Percentiles rank a stretch among this genome's conserved stretches.
Evolutionary conservation across 208 protist genomes (phyloP).

Genomic region (Phytomonas sp.): DNA sequence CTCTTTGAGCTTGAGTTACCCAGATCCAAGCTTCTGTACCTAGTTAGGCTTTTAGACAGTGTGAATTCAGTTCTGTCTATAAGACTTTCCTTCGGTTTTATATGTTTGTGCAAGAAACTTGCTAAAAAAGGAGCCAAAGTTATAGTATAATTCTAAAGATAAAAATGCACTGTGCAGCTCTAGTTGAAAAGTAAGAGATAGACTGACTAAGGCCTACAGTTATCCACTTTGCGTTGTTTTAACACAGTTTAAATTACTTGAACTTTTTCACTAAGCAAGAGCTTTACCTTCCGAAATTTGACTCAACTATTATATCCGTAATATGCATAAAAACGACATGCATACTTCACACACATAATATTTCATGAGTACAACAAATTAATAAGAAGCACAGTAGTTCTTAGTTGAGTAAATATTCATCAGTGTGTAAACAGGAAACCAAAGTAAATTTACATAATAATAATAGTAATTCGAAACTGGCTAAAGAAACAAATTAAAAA

Average conservation of each 20-base stretch:
- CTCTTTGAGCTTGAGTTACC: neutral
- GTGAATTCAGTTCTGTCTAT: neutral
- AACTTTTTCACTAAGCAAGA: neutral
- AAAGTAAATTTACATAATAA: conserved; percentile 2
- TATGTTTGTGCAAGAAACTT: conserved; percentile 5
- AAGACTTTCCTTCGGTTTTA: neutral
- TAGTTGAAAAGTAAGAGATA: neutral
- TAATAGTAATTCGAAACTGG: neutral
- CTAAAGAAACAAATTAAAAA: too few species aligned
- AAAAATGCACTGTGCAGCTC: neutral
- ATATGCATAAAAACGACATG: neutral
- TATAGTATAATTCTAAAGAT: neutral
- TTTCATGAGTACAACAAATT: neutral
- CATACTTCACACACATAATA: neutral
- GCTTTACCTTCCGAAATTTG: neutral
- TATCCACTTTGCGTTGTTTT: neutral
- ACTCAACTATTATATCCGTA: neutral
- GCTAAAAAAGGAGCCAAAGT: conserved; percentile 1
- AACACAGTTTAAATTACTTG: neutral
- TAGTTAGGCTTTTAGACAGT: neutral
- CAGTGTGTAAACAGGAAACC: neutral
- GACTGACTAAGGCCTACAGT: neutral
- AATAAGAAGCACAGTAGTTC: neutral
- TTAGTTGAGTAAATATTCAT: neutral
- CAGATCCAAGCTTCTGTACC: neutral